phyloP scores from a whole-genome alignment of 2,329 filamentous ascomycete species.

The Fusarium sp. region DNA sequence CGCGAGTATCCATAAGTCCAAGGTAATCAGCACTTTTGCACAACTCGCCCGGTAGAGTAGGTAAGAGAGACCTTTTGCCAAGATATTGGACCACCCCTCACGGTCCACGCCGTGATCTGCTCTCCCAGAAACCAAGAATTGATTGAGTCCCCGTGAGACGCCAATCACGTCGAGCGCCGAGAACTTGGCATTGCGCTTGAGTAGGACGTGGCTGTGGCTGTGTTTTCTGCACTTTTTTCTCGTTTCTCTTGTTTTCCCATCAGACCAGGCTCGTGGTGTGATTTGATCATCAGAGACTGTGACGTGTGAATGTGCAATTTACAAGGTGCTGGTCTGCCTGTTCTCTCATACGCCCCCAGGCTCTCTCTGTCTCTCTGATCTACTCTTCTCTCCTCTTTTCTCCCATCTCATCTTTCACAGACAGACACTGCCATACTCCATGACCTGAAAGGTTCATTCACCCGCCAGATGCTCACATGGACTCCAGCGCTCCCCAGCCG shows the following conservation, averaged over 20 bases:
- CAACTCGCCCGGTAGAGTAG: neutral
- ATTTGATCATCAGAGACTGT: neutral
- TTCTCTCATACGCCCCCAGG: neutral
- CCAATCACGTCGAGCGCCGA: slow-evolving; percentile 3
- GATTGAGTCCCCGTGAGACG: neutral
- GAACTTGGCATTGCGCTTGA: neutral
- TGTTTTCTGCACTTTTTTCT: neutral
- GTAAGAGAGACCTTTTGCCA: neutral
- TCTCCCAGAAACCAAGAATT: neutral
- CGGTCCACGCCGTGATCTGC: slow-evolving; percentile 4
- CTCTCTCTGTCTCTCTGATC: neutral
- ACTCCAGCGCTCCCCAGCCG: slow-evolving; percentile 16
- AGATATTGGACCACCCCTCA: neutral
- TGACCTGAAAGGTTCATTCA: neutral
- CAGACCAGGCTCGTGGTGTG: neutral
- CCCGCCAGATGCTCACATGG: slow-evolving; percentile 19
- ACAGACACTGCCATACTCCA: neutral
- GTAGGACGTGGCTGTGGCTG: slow-evolving; percentile 13
- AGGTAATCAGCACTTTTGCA: neutral
- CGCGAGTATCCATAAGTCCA: neutral
- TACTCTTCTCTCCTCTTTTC: slow-evolving; percentile 5
- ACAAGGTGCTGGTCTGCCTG: neutral
- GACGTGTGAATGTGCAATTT: neutral
- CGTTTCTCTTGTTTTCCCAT: neutral
- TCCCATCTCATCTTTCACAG: neutral